phyloP scores from a whole-genome alignment of 352 stramenopile species.

The Pythium guiyangense region DNA sequence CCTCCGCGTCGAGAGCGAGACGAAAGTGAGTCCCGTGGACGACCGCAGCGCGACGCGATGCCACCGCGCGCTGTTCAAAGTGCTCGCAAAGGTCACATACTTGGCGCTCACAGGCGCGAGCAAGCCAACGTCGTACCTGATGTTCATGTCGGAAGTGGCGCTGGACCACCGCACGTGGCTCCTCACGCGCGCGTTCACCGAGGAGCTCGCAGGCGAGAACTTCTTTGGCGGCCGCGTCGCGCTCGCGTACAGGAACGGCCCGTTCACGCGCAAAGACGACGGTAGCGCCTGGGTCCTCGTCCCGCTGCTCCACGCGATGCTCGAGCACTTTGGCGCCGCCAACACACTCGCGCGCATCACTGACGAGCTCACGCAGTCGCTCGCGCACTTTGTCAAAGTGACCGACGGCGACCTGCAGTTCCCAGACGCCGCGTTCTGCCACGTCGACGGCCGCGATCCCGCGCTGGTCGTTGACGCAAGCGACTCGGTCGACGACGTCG shows the following conservation, averaged over 20 bases:
- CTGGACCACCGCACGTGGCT: conserved; percentile 30
- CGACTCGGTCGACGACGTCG: conserved; percentile 17
- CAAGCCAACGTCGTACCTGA: conserved; percentile 35
- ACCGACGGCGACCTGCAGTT: conserved; percentile 34
- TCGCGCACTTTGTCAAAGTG: conserved; percentile 22
- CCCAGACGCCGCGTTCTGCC: conserved; percentile 28
- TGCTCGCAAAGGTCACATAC: conserved; percentile 31
- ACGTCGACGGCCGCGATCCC: conserved; percentile 16
- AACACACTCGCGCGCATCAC: conserved; percentile 15
- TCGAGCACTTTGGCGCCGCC: conserved; percentile 17
- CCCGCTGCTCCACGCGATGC: conserved; percentile 28
- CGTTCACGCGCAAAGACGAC: conserved; percentile 33
- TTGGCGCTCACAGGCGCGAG: conserved; percentile 28
- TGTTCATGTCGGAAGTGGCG: conserved; percentile 39
- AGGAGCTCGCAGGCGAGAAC: conserved; percentile 29
- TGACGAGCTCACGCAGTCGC: conserved; percentile 25
- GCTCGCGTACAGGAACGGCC: conserved; percentile 28
- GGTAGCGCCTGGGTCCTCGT: conserved; percentile 37
- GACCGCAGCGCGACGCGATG: conserved; percentile 26
- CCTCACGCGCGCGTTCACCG: conserved; percentile 20
- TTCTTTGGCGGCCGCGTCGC: conserved; percentile 28
- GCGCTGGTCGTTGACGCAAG: neutral
- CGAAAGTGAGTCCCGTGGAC: conserved; percentile 10
- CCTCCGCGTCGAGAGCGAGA: conserved; percentile 15
- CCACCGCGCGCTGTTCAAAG: conserved; percentile 41